Evolutionary conservation across 768 basidiomycete species (phyloP).

Genomic region (Coprinopsis sp.): DNA sequence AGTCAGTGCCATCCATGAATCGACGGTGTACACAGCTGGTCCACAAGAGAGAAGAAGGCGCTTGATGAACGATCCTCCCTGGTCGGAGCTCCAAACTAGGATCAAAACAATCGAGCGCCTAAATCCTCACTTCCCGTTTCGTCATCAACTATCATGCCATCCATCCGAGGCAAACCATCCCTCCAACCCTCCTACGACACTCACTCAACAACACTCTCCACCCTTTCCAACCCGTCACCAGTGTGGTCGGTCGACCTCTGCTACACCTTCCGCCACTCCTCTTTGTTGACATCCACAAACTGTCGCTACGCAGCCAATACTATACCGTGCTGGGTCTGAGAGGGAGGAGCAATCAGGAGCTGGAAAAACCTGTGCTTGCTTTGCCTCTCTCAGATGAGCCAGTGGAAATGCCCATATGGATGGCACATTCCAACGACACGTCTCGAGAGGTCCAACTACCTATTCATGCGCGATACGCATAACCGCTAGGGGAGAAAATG

Average conservation of each 20-base stretch:
- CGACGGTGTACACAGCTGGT: no score
- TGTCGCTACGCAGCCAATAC: constrained; percentile 29
- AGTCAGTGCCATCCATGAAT: no score
- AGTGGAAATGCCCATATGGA: constrained; percentile 6
- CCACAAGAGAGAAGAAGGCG: no score
- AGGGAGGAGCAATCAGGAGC: constrained; percentile 38
- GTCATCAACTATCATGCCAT: background rate
- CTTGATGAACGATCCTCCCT: no score
- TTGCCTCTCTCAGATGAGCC: constrained; percentile 17
- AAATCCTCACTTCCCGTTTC: no score
- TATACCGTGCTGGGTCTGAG: constrained; percentile 30
- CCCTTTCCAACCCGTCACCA: constrained; percentile 5
- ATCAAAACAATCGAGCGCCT: no score
- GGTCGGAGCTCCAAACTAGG: no score
- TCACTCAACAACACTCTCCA: constrained; percentile 32
- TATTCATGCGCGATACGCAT: constrained; percentile 43
- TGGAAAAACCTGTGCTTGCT: constrained; percentile 43
- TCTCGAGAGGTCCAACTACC: constrained; percentile 34
- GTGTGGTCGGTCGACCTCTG: constrained; percentile 37
- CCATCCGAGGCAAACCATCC: constrained; percentile 19
- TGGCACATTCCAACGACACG: background rate
- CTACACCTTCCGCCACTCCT: constrained; percentile 37
- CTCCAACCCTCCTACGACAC: constrained; percentile 31
- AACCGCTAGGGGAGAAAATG: constrained; percentile 14
- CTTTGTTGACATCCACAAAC: constrained; percentile 47